Evolutionary conservation across 345 rosid genomes (phyloP).

Genomic region (Ricinus communis): DNA sequence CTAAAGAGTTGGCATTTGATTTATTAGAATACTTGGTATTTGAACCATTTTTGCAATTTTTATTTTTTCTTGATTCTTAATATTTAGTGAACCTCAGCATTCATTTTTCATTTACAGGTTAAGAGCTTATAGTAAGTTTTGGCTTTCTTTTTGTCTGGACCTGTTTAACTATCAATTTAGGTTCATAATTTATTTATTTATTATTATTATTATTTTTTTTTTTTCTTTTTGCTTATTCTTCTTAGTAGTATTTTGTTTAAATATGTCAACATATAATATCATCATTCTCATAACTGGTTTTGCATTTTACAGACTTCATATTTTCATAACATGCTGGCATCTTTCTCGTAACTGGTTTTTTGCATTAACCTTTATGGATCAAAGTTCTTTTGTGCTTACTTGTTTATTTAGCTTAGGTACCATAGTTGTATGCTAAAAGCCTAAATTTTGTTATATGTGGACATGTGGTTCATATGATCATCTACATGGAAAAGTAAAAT

Average conservation of each 20-base stretch:
- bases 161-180: not conserved
- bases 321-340: no score
- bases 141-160: not conserved
- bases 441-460: no score
- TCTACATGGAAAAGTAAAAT: not conserved
- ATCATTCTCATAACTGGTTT: no score
- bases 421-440: not conserved
- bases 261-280: not conserved
- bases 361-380: not conserved
- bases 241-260: not conserved
- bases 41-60: not conserved
- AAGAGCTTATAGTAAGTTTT: not conserved
- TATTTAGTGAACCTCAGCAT: not conserved
- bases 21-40: not conserved
- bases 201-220: no score
- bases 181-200: not conserved
- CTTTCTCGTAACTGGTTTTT: no score
- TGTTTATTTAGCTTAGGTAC: not conserved
- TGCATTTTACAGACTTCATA: no score
- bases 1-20: no score
- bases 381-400: not conserved
- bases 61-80: not conserved
- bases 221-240: not conserved
- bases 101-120: not conserved
- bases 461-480: no score